Evolutionary conservation across 371 early-diverging fungal species (phyloP), one percentile per base, ranked within the genome.

Genomic region (Mucor saturninus): DNA sequence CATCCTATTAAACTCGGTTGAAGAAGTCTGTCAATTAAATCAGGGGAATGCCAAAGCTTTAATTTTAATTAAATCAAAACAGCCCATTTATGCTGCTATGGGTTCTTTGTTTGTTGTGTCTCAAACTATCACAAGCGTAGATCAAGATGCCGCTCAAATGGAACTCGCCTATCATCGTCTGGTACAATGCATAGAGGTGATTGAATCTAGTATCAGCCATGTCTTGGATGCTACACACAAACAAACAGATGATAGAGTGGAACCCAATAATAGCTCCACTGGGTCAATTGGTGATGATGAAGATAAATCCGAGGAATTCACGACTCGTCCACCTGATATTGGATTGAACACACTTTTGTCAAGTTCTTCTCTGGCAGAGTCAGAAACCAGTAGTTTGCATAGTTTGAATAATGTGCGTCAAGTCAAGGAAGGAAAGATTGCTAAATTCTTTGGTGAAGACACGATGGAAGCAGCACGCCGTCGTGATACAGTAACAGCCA

Each of bases 401-500:
- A 66, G 67, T 32, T 49, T 26, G 10, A 10, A 43, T 42, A 42
- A 11, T 39, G 14, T 21, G 5, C 64, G 38, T 52, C 54, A 43
- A 29, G 45, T 35, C 8, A 60, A 59, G n/a, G 61, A 65, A 2
- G 30, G 26, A n/a, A 90, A 88, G 57, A 72, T 89, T 2, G 66
- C 77, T 15, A 87, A 86, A 71, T 89, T 88, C 65, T 88, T 89
- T 79, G 89, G 90, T 7, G 91, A 89, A 55, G 86, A 86, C 53
- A 72, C 83, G 0, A 56, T 79, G 21, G 74, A 67, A n/a, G 68
- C 74, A 4, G 66, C 72, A 0, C 69, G 66, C 29, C 67, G 71
- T 15, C 65, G 74, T n/a, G 75, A 81, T 37, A 75, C 78, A 6
- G 30, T 73, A 31, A 75, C 78, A 6, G 30, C 71, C 30, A 1